phyloP scores from a whole-genome alignment of 345 rosid genomes.

The Turritis glabra region DNA sequence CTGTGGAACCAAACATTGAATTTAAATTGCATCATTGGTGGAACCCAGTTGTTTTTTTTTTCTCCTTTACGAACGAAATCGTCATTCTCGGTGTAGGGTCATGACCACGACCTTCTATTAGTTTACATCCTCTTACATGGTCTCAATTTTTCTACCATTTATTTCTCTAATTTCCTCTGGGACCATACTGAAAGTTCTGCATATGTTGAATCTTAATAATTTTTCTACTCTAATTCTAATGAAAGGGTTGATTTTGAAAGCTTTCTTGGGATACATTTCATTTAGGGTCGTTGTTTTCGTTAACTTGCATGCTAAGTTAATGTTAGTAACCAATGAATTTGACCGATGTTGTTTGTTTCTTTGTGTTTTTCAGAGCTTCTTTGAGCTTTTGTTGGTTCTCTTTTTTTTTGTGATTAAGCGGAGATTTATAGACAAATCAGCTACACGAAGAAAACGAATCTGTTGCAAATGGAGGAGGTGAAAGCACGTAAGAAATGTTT shows the following conservation, averaged over 20 bases:
- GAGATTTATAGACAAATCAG: neutral
- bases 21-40: neutral
- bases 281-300: too few relatives aligned
- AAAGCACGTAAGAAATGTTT: conserved; percentile 46
- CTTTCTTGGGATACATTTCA: neutral
- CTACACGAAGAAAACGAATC: neutral
- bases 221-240: neutral
- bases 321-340: neutral
- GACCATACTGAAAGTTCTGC: neutral
- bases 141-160: neutral
- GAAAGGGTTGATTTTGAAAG: neutral
- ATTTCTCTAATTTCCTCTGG: neutral
- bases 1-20: neutral
- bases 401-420: conserved; percentile 2
- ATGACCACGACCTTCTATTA: conserved; percentile 15
- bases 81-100: neutral
- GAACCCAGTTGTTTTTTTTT: conserved; percentile 9
- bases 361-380: neutral
- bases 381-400: neutral
- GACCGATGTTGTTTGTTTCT: neutral
- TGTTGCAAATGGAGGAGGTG: conserved; percentile 40
- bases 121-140: conserved; percentile 17
- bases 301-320: conserved; percentile 11
- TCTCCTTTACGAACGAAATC: neutral
- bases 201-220: neutral